Evolutionary conservation across 202 grass and related monocot species (phyloP).

Genomic region (Zoysia matrella): DNA sequence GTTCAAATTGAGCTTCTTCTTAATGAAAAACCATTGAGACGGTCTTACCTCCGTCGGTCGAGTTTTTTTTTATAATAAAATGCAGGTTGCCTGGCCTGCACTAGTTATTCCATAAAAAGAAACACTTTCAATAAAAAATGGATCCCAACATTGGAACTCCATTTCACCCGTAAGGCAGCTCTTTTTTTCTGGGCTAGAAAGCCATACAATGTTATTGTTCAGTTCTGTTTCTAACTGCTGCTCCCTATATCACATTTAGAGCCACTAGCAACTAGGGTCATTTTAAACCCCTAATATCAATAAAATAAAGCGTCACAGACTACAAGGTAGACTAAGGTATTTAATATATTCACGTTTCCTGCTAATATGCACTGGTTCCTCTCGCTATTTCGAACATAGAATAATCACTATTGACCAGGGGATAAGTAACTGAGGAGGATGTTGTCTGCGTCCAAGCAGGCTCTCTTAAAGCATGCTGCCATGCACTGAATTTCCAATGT

Average conservation of each 20-base stretch:
- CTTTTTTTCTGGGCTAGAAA: neutral
- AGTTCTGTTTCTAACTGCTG: neutral
- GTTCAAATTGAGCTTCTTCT: no score
- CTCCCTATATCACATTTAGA: neutral
- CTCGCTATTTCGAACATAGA: slow-evolving; percentile 11
- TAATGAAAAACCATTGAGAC: no score
- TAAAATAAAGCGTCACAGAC: neutral
- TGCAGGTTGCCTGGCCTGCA: no score
- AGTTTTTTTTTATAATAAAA: no score
- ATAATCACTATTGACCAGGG: slow-evolving; percentile 11
- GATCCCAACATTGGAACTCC: neutral
- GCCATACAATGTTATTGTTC: neutral
- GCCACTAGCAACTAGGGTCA: neutral
- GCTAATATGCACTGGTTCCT: neutral
- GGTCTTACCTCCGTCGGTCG: no score
- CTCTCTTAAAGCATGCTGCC: neutral
- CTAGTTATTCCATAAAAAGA: no score
- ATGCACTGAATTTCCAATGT: slow-evolving; percentile 21
- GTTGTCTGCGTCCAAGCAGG: slow-evolving; percentile 19
- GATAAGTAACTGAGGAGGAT: neutral
- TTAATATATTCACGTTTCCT: neutral
- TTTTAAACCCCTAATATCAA: neutral
- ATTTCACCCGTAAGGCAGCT: neutral
- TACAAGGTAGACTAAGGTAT: neutral
- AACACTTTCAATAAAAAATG: neutral